These are phyloP conservation scores for Chenopodium quinoa DNA, from an alignment of 148 eudicot genomes.

Conservation along the genomic window DNA sequence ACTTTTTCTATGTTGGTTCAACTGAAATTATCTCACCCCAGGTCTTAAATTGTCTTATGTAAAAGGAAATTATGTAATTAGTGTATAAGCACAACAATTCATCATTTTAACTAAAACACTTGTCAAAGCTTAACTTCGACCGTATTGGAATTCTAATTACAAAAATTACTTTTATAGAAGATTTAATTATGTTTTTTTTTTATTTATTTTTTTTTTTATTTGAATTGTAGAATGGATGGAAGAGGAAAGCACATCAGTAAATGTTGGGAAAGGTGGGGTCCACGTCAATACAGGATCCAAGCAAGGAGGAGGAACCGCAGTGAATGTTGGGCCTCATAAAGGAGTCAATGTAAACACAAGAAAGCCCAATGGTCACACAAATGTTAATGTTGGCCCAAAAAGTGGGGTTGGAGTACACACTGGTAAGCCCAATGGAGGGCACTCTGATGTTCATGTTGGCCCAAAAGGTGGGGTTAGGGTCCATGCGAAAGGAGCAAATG, in stretches of 20 bases:
- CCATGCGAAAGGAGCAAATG: conserved; percentile 17
- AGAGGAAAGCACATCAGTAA: conserved; percentile 25
- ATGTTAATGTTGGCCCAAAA: conserved; percentile 28
- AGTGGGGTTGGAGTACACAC: conserved; percentile 27
- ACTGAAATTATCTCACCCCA: no score
- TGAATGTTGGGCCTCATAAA: conserved; percentile 22
- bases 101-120: no score
- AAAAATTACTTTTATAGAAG: no score
- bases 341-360: conserved; percentile 15
- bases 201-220: background rate
- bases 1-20: no score
- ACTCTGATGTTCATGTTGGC: conserved; percentile 24
- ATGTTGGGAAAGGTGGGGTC: conserved; percentile 32
- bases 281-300: conserved; percentile 19
- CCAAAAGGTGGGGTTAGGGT: conserved; percentile 24
- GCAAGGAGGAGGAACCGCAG: conserved; percentile 21
- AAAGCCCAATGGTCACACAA: conserved; percentile 24
- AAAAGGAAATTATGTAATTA: no score
- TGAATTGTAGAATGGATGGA: conserved; percentile 19
- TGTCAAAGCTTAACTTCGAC: no score
- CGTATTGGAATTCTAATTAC: no score
- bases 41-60: no score
- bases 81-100: no score
- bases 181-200: background rate
- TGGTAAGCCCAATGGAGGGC: conserved; percentile 23